phyloP scores from a whole-genome alignment of 169 alveolate species.

The Cryptosporidium sp. region DNA sequence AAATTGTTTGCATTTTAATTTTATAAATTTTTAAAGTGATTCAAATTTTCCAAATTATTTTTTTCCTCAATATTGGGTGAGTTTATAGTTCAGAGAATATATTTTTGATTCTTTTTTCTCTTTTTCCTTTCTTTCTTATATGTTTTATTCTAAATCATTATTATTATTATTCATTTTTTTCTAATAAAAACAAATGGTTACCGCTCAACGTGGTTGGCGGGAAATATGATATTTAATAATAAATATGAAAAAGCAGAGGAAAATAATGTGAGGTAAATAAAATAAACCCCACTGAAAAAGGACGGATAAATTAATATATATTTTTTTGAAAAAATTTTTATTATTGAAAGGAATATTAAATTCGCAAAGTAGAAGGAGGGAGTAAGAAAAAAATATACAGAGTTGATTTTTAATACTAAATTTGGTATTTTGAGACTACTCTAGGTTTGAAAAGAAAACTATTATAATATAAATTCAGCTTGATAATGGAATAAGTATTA shows the following conservation, averaged over 20 bases:
- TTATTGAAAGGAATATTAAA: background rate
- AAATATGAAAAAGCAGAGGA: background rate
- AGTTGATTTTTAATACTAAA: background rate
- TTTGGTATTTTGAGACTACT: background rate
- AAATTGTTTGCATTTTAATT: too few species aligned
- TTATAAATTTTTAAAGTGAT: too few species aligned
- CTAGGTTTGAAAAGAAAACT: background rate
- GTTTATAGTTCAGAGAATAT: background rate
- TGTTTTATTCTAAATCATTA: background rate
- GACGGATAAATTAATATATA: background rate
- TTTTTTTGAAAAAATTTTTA: background rate
- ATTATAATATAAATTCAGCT: background rate
- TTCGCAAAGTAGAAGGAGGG: background rate
- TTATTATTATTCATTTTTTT: background rate
- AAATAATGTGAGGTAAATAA: constrained; percentile 13
- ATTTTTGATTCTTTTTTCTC: background rate
- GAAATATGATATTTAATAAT: background rate
- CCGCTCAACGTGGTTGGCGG: constrained; percentile 4
- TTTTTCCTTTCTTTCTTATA: background rate
- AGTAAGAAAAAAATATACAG: background rate
- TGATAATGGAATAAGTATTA: background rate
- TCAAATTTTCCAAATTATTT: too few species aligned
- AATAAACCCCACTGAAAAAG: constrained; percentile 16
- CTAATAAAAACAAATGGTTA: background rate
- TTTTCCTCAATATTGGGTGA: too few species aligned